phyloP scores from a whole-genome alignment of 805 yeast genomes.

The Nakazawaea anatomiae region DNA sequence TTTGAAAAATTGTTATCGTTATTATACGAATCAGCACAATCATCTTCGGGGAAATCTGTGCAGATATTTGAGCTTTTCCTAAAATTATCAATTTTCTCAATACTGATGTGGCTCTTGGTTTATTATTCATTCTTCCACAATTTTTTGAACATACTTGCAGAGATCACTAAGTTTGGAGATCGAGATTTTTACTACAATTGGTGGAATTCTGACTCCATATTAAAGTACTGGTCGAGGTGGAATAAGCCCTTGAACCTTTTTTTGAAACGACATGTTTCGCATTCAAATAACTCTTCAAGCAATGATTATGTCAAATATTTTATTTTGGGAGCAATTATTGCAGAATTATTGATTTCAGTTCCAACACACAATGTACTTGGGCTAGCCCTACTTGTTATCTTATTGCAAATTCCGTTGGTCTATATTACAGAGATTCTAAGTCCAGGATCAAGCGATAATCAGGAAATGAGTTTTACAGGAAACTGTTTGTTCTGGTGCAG shows the following conservation, averaged over 20 bases:
- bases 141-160: constrained; percentile 35
- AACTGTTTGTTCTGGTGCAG: constrained; percentile 41
- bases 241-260: constrained; percentile 37
- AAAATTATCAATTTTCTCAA: constrained; percentile 32
- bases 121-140: constrained; percentile 37
- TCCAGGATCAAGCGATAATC: constrained; percentile 23
- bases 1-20: constrained; percentile 25
- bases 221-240: constrained; percentile 42
- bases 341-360: constrained; percentile 38
- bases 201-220: constrained; percentile 47
- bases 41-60: constrained; percentile 2
- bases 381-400: constrained; percentile 36
- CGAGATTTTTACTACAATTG: constrained; percentile 40
- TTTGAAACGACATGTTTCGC: constrained; percentile 33
- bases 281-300: background rate
- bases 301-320: constrained; percentile 25
- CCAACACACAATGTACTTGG: constrained; percentile 42
- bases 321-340: constrained; percentile 37
- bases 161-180: constrained; percentile 36
- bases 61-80: constrained; percentile 26
- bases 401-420: constrained; percentile 36
- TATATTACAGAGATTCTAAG: constrained; percentile 35
- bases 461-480: constrained; percentile 30
- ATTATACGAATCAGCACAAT: constrained; percentile 19
- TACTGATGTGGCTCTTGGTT: constrained; percentile 36